phyloP scores from a whole-genome alignment of 2,329 filamentous ascomycete genomes.

The Talaromyces albobiverticillius region DNA sequence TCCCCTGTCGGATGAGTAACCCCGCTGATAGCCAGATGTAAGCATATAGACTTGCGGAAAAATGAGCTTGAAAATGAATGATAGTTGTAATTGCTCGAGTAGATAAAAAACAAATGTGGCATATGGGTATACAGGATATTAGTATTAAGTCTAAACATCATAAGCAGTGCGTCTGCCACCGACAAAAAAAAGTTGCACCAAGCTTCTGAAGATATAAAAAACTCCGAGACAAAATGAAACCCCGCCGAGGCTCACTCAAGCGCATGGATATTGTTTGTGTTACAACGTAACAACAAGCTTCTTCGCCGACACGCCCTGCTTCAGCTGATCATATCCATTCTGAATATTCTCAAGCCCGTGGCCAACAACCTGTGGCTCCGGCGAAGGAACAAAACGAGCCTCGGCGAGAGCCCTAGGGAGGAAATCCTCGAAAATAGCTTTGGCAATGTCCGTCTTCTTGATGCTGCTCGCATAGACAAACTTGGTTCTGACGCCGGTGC shows the following conservation, averaged over 20 bases:
- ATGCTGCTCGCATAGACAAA: conserved; percentile 10
- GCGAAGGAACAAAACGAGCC: conserved; percentile 37
- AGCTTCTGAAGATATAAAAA: no score
- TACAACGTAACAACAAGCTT: conserved; percentile 44
- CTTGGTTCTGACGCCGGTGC: conserved; percentile 7
- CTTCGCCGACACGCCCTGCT: conserved; percentile 41
- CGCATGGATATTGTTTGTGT: no score
- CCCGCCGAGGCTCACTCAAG: no score
- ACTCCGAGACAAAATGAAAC: no score
- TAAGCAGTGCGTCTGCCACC: neutral
- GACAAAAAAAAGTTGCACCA: no score
- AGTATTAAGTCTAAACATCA: neutral
- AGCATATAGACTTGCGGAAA: no score
- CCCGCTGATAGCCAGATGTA: no score
- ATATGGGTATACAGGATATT: conserved; percentile 7
- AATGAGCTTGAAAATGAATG: no score
- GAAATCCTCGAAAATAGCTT: conserved; percentile 28
- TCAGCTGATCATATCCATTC: conserved; percentile 36
- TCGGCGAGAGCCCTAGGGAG: conserved; percentile 38
- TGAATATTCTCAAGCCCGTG: conserved; percentile 44
- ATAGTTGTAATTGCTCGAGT: no score
- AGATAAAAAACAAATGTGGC: no score
- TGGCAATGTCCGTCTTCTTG: conserved; percentile 14
- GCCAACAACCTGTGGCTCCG: conserved; percentile 40
- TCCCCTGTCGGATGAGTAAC: no score